Evolutionary conservation across 306 rosid species (phyloP), one percentile per base, ranked within the genome.

Genomic region (Notholithocarpus densiflorus): DNA sequence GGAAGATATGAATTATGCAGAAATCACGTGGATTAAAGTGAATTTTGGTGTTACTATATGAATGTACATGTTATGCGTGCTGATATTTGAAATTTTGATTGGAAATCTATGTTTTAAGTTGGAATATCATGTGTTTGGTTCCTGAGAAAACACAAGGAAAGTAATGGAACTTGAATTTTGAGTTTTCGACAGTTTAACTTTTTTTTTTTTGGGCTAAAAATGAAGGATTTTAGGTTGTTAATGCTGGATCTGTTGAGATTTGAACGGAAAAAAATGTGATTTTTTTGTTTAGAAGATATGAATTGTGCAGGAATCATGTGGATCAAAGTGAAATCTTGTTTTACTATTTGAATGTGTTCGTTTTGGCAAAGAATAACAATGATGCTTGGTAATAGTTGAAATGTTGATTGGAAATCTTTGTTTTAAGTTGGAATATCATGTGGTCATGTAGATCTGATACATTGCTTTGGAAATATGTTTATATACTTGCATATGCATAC

Each of bases 171-270:
- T n/a, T 62, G 65, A 19, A 54, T 51, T 70, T 55, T 1, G 10
- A 59, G 45, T 9, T 17, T 32, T 24, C 57, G 6, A 34, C 5
- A 5, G 18, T 14, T 72, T 55, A 18, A 64, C 1, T n/a, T n/a
- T 54, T 26, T 23, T 40, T 2, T 13, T 45, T 26, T 48, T 15
- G 40, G 29, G 17, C 8, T 5, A 21, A 0, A 5, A 24, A 55
- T 68, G 27, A 29, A 34, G 6, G 26, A 14, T 68, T 54, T 10
- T 10, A 32, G 61, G 24, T 72, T 19, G 20, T 53, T 6, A 5
- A 4, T 21, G 59, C 27, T 74, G 75, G 85, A 77, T 82, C 75
- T 27, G 11, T 40, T 57, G 68, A 61, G 24, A 76, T 61, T 45
- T 54, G 71, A 23, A 5, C 11, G 52, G 34, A 11, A 17, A 24